Conservation (phyloP, 176 grass and related monocot species). For the Aegilops longissima region DNA sequence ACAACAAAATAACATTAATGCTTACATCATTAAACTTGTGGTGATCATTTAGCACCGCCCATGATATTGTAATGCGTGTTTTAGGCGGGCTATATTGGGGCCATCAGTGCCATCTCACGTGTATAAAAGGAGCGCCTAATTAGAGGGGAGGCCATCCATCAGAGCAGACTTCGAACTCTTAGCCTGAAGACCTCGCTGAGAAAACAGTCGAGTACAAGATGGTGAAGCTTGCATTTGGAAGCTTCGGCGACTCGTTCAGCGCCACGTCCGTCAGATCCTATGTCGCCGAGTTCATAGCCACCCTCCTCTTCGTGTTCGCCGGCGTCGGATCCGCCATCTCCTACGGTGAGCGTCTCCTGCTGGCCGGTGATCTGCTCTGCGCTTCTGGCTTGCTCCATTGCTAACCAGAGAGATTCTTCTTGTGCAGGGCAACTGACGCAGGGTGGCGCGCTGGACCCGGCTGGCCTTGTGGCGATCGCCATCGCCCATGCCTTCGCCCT, state of each 20-base stretch:
- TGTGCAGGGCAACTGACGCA: slow-evolving; percentile 58
- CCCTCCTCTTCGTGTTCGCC: slow-evolving; percentile 85
- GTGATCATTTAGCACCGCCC: slow-evolving; percentile 54
- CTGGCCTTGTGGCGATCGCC: slow-evolving; percentile 75
- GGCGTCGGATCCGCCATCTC: slow-evolving; percentile 88
- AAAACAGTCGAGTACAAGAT: slow-evolving; percentile 33
- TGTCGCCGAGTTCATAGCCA: slow-evolving; percentile 88
- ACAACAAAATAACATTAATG: slow-evolving; percentile 30
- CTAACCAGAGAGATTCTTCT: background rate
- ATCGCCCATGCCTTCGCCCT: slow-evolving; percentile 79
- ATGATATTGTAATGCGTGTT: slow-evolving; percentile 49
- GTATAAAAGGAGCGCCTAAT: slow-evolving; percentile 46
- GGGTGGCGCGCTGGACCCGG: slow-evolving; percentile 61
- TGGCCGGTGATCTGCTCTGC: background rate
- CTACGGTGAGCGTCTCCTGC: slow-evolving; percentile 46
- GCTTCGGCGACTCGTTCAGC: slow-evolving; percentile 73
- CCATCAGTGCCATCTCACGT: slow-evolving; percentile 16
- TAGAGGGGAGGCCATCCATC: background rate
- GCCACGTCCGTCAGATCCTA: slow-evolving; percentile 60
- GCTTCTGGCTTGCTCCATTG: background rate
- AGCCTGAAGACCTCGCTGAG: background rate
- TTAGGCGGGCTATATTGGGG: background rate
- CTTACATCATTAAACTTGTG: slow-evolving; percentile 27
- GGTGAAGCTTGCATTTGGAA: slow-evolving; percentile 83
- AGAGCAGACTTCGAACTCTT: slow-evolving; percentile 18